Percentiles rank a stretch among this genome's conserved stretches.
Evolutionary conservation across 345 rosid genomes (phyloP).

Genomic region (Syzygium aromaticum): DNA sequence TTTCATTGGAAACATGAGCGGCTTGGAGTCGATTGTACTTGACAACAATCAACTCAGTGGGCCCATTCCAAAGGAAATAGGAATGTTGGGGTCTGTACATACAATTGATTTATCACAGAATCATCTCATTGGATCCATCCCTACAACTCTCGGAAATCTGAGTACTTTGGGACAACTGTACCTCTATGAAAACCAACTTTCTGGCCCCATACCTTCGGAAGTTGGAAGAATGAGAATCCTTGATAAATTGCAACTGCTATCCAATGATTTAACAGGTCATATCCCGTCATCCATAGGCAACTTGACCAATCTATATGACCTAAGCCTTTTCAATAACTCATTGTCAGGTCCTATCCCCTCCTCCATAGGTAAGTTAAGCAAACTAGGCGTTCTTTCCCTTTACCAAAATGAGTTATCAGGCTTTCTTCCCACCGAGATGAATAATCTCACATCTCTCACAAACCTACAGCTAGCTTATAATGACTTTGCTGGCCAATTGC

Average conservation of each 20-base stretch:
- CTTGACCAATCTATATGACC: not conserved
- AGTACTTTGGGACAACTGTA: accelerated
- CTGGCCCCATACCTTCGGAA: not conserved
- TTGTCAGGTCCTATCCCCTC: not conserved
- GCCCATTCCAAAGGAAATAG: not conserved
- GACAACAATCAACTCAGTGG: accelerated
- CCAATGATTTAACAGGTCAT: not conserved
- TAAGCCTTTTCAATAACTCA: not conserved
- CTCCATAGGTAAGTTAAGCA: not conserved
- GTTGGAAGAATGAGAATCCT: not conserved
- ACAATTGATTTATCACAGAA: accelerated
- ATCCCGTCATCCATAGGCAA: slow-evolving; percentile 1
- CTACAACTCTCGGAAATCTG: not conserved
- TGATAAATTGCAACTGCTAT: accelerated
- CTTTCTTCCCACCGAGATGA: not conserved
- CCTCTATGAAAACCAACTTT: not conserved
- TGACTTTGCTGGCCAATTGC: slow-evolving; percentile 2
- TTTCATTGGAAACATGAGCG: not conserved
- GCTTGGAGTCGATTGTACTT: accelerated
- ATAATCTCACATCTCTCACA: not conserved
- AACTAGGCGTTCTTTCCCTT: accelerated
- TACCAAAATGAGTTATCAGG: not conserved
- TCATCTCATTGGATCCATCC: not conserved
- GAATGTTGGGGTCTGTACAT: not conserved
- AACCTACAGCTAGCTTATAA: not conserved